A percentile compares a stretch with the other conserved stretches of the same genome.
Conservation (phyloP, 306 rosid genomes). For the Cucurbita argyrosperma region DNA sequence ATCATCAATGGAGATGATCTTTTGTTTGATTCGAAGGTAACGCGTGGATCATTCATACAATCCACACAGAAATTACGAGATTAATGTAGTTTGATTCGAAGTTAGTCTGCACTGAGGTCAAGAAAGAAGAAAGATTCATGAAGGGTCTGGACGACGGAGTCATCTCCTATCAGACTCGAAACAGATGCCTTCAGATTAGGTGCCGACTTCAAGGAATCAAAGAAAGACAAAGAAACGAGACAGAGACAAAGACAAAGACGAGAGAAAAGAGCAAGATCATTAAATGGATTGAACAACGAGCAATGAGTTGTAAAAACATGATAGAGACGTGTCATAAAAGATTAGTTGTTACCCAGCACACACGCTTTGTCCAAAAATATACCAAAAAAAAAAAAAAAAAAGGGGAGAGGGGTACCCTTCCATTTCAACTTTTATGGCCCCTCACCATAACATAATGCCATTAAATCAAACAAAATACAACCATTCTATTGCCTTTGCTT, state of each 20-base stretch:
- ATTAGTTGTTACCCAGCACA: conserved; percentile 1
- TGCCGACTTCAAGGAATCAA: too few species aligned
- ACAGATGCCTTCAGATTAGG: too few species aligned
- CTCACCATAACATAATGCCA: background rate
- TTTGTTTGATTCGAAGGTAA: too few species aligned
- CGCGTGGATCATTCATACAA: too few species aligned
- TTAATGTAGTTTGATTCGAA: too few species aligned
- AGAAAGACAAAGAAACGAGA: background rate
- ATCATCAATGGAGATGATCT: too few species aligned
- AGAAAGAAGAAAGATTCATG: too few species aligned
- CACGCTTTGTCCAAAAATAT: background rate
- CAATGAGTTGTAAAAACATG: conserved; percentile 10
- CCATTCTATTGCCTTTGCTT: background rate
- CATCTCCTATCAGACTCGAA: too few species aligned
- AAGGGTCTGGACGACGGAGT: too few species aligned
- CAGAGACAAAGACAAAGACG: background rate
- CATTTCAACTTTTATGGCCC: background rate
- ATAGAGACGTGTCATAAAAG: background rate
- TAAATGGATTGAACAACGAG: background rate
- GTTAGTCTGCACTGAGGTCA: too few species aligned
- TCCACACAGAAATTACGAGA: too few species aligned
- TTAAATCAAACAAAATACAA: background rate
- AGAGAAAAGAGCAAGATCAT: background rate
- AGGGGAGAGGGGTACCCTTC: background rate
- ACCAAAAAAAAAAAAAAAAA: background rate